Evolutionary conservation across 1,284 basidiomycete species (phyloP).

Genomic region (Marasmius oreades): DNA sequence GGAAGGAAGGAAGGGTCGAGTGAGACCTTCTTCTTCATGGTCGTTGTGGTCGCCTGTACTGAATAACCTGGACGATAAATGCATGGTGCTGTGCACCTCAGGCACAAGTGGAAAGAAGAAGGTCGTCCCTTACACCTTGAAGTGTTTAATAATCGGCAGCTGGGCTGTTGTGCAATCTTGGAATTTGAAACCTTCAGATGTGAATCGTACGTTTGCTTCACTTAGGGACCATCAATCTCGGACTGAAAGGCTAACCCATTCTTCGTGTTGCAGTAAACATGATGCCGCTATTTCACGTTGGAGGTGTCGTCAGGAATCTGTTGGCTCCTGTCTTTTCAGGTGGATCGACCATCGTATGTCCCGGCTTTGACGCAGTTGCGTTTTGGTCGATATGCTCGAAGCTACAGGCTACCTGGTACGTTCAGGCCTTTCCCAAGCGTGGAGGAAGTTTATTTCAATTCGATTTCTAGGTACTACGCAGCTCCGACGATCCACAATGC

Average conservation of each 20-base stretch:
- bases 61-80: constrained; percentile 40
- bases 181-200: constrained; percentile 41
- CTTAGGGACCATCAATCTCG: not conserved
- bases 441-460: too few relatives aligned
- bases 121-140: constrained; percentile 58
- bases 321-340: constrained; percentile 46
- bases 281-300: constrained; percentile 64
- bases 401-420: constrained; percentile 38
- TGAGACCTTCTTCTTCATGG: constrained; percentile 21
- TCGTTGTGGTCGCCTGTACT: too few relatives aligned
- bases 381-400: constrained; percentile 50
- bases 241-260: not conserved
- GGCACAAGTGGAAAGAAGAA: constrained; percentile 64
- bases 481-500: constrained; percentile 45
- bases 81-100: constrained; percentile 57
- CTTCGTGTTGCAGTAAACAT: constrained; percentile 41
- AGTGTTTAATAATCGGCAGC: constrained; percentile 55
- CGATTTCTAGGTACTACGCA: constrained; percentile 38
- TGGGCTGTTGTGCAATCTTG: constrained; percentile 55
- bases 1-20: constrained; percentile 13
- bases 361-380: constrained; percentile 42
- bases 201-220: constrained; percentile 35
- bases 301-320: constrained; percentile 50
- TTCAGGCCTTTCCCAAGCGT: constrained; percentile 7
- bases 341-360: constrained; percentile 48